Base-by-base conservation (phyloP, 768 basidiomycete species). In the Calocera viscosa region DNA sequence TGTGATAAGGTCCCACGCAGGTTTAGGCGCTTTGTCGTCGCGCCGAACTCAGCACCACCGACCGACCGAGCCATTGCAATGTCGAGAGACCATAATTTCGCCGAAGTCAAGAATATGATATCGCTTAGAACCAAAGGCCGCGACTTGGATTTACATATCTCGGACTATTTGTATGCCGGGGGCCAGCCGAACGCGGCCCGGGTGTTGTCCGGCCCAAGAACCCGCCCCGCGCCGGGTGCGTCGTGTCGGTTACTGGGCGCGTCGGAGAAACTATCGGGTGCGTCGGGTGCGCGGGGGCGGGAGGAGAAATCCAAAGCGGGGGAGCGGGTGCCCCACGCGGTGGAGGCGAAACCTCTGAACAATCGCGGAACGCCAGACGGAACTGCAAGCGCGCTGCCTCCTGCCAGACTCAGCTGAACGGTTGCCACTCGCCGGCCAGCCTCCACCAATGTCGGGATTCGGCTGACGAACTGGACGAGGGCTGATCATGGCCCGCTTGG, bases 281-380 rank as follows among this genome's bases (percentile, higher is more conserved):
- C 26, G 53, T 60, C 53, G 53, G 53, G 30, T 60, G 30, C 26
- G 53, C 43, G 35, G 43, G 19, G 43, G 43, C 43, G 43, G 43
- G 43, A 47, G 24, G 53, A 60, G 53, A 28, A 60, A 28, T 60
- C 10, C 30, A 38, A 38, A 38, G 53, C 53, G 53, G 43, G 43
- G 43, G 24, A 47, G 53, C 11, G 53, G 14, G 53, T 16, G 53
- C 53, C 53, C 53, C 30, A 26, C 30, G 53, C 26, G 24, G 53
- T 60, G 53, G 53, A 60, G 53, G 53, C 53, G 53, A 60, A 60
- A 60, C 53, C 53, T 60, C 53, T 60, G 53, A 60, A 60, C 53
- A 60, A 60, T 60, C 53, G 30, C 53, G 53, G 53, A 60, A 60
- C 53, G 53, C 53, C 2, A 60, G 30, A 60, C 53, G 53, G 53